Evolutionary conservation across 2,329 filamentous ascomycete genomes (phyloP), one percentile per base, ranked within the genome.

Genomic region (Botrytis pseudocinerea): DNA sequence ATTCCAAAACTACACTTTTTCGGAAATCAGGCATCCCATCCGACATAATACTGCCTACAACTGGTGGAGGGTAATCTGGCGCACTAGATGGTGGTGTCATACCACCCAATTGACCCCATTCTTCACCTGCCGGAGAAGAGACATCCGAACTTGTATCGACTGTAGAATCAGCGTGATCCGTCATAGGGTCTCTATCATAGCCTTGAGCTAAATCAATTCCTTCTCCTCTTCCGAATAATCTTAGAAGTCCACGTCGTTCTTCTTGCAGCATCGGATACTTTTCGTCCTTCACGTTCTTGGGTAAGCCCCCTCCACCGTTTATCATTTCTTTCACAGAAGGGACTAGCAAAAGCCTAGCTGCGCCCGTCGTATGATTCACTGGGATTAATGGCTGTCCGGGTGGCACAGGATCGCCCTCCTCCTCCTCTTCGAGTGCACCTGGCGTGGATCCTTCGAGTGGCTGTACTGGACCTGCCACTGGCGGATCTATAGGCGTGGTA

Each of bases 311-410:
- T 85, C 84, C 66, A 82, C 82, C 74, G 80, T 85, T 77, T 73
- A 82, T 72, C 79, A 98, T 80, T 75, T 86, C 83, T 80, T 85
- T 83, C 71, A 96, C 93, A 0, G 90, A 87, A 0, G 87, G 87
- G 90, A 92, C 94, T 64, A 88, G 86, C 42, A 98, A 84, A 28
- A 98, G 85, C 75, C 94, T 89, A 69, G 96, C 93, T 1, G 94
- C 94, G n/a, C 94, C 89, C 0, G 95, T 98, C 0, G 93, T 97
- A 79, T 98, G 95, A 77, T 97, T 93, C 42, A 91, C 88, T 0
- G 94, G 93, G 72, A 97, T 93, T 2, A 92, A 89, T 22, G 92
- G 88, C 76, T 90, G 87, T 64, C 89, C 90, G 1, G 87, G 87
- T 20, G 82, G 83, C 10, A 88, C 86, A 18, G 85, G 83, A 12